Conservation (phyloP, 768 basidiomycete species). For the Thelephora ganbajun region DNA sequence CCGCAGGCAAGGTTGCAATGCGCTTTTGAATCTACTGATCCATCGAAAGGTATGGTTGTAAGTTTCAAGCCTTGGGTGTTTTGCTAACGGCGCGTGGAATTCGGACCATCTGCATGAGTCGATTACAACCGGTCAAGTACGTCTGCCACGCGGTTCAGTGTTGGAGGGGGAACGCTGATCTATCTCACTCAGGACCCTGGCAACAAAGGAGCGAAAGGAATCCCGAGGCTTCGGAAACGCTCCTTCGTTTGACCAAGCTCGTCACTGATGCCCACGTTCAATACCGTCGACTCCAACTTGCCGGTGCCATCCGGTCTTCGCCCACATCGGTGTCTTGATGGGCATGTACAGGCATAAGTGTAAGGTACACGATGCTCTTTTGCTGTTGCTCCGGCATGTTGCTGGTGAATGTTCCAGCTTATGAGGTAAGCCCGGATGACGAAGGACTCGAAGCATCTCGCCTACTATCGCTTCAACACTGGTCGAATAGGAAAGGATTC, state of each 20-base stretch:
- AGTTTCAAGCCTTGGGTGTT: no score
- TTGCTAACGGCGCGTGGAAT: constrained; percentile 36
- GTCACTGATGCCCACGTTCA: constrained; percentile 99
- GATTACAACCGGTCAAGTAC: constrained; percentile 93
- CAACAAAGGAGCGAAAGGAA: constrained; percentile 99
- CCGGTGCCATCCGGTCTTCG: constrained; percentile 95
- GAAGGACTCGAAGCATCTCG: constrained; percentile 96
- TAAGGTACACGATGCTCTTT: constrained; percentile 41
- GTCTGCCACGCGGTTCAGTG: constrained; percentile 8
- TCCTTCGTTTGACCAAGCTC: constrained; percentile 92
- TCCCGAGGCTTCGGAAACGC: constrained; percentile 99
- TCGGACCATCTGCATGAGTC: no score
- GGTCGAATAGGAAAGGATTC: constrained; percentile 99
- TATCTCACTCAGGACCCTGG: constrained; percentile 86
- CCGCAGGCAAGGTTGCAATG: no score
- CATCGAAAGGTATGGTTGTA: no score
- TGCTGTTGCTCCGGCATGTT: neutral
- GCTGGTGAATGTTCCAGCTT: constrained; percentile 31
- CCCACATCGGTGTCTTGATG: constrained; percentile 92
- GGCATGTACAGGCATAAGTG: constrained; percentile 99
- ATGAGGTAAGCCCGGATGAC: constrained; percentile 99
- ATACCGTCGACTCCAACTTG: constrained; percentile 96
- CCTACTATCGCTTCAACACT: constrained; percentile 98
- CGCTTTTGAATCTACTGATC: constrained; percentile 96
- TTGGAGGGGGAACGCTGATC: constrained; percentile 2